Evolutionary conservation across 108 stramenopile species (phyloP), one percentile per base, ranked within the genome.

Genomic region (Fragilariopsis cylindrus): DNA sequence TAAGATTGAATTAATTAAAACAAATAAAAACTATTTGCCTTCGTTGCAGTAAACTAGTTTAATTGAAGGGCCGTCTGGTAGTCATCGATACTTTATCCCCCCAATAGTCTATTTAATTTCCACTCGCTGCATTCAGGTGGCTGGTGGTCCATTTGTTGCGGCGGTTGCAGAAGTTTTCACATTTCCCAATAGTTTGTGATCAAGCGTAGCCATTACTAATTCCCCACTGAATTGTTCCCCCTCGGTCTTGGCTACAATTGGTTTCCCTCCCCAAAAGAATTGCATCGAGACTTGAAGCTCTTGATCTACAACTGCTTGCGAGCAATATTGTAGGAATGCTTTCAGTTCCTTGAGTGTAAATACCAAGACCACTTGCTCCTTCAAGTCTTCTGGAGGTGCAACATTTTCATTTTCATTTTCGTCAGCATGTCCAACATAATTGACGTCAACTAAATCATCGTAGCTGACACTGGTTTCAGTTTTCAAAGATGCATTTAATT

Each of bases 201-300:
- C 87, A 70, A 94, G 68, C 3, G 93, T 94, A 15, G 90, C 90
- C 81, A 92, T 78, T 13, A 94, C 82, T 30, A 89, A 76, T 65
- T 85, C 77, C 4, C 73, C 87, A 5, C 81, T 74, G 55, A 86
- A 90, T n/a, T 57, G 69, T 41, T 81, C 74, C 1, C 81, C 85
- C 52, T 85, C 81, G 47, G 88, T 83, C 73, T 85, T 84, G 55
- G 85, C 80, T 18, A 92, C 79, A 55, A 94, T 83, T 8, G 93
- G 93, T 53, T 86, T 82, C 8, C 93, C 93, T 21, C 93, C 93
- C 90, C 91, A 95, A 77, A 87, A 84, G 69, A 92, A 95, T 1
- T 77, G 84, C 3, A 95, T 60, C 9, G 86, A 75, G 3, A 85
- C 80, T 9, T 63, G 76, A 9, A 88, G 75, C 30, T 88, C 81